A percentile compares a stretch with the other conserved stretches of the same genome.
phyloP scores from a whole-genome alignment of 169 alveolate species.

The Blepharisma undulans region DNA sequence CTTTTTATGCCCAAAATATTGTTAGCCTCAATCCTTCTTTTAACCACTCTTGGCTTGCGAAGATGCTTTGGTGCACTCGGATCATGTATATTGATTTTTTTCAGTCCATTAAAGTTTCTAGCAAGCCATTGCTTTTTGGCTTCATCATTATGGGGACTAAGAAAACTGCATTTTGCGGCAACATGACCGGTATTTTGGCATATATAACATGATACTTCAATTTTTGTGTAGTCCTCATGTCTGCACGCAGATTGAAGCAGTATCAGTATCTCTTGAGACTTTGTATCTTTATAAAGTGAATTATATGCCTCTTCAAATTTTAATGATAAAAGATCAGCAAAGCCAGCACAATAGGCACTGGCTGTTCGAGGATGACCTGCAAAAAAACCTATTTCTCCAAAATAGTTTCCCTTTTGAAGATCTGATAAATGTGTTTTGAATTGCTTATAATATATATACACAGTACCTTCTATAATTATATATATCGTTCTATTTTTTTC shows the following conservation, averaged over 20 bases:
- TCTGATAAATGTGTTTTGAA: conserved; percentile 55
- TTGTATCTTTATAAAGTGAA: not conserved
- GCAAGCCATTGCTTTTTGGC: not conserved
- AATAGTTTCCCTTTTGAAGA: conserved; percentile 55
- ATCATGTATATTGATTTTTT: not conserved
- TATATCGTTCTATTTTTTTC: conserved; percentile 42
- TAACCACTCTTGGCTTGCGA: not conserved
- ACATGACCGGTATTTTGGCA: conserved; percentile 28
- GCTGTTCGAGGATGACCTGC: conserved; percentile 57
- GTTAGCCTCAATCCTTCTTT: not conserved
- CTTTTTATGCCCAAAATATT: not conserved
- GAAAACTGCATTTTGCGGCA: not conserved
- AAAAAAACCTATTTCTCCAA: conserved; percentile 79
- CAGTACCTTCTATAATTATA: conserved; percentile 42
- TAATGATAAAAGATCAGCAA: not conserved
- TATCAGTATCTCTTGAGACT: not conserved
- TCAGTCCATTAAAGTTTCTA: not conserved
- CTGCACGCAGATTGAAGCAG: not conserved
- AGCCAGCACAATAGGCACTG: conserved; percentile 55
- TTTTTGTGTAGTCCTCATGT: not conserved
- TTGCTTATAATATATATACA: conserved; percentile 41
- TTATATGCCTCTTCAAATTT: not conserved
- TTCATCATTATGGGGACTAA: not conserved
- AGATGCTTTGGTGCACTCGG: not conserved
- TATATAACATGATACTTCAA: conserved; percentile 9